Base-by-base conservation (phyloP, 768 basidiomycete genomes). In the Tylopilus sp. region DNA sequence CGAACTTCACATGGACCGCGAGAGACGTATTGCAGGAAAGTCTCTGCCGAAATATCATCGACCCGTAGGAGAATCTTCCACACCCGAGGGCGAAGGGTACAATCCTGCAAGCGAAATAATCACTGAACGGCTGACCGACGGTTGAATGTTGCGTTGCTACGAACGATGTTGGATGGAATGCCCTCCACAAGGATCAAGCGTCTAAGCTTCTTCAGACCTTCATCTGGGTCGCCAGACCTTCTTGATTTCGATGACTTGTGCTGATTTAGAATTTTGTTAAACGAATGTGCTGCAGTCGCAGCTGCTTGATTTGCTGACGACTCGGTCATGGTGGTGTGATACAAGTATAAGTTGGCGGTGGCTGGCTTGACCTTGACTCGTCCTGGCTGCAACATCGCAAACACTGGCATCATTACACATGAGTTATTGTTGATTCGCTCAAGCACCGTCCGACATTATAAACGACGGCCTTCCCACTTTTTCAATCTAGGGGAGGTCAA, bases 61-160 rank as follows among this genome's bases (percentile, higher is more conserved):
- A 97, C 85, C 39, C 85, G 82, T 22, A 98, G 75, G 38, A 98
- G 79, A 48, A 98, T 87, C 71, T 95, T 97, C 95, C 95, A 98
- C 75, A 92, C 86, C 45, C 88, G 79, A 20, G 91, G 89, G 15
- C 92, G 80, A n/a, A 94, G 72, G n/a, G 85, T 86, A 13, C 85
- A 72, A 57, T 92, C 91, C 91, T 91, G 48, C 33, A 31, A 41
- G 38, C 31, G 45, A 45, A 42, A 17, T 11, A 2, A 47, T 62
- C 28, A 55, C 28, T 41, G 20, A 33, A 46, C n/a, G 39, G 38
- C 33, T 33, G 20, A 20, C 26, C 39, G 38, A 44, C 39, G 38
- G 46, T 45, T 47, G 15, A 31, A 25, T 20, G 39, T 20, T 35
- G 31, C 22, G 40, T 40, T 25, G 25, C 8, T n/a, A 78, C 86